Base-by-base conservation (phyloP, 2,329 filamentous ascomycete species). In the Graphiopsis chlorocephala region DNA sequence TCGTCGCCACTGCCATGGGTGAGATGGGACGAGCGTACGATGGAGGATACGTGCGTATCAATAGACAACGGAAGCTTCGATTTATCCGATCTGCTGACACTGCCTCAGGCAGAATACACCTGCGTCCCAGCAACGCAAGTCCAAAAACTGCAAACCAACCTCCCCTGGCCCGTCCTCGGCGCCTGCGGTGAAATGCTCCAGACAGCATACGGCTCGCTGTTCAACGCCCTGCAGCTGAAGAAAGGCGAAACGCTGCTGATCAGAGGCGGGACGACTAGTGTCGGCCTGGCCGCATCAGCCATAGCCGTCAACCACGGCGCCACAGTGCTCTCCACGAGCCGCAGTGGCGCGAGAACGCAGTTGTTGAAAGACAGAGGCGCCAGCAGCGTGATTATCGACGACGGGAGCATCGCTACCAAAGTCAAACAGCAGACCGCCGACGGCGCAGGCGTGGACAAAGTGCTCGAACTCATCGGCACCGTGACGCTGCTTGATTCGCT, bases 161-260 rank as follows among this genome's bases (percentile, higher is more conserved):
- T 82, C 5, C 68, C 72, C 0, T 83, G 81, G 81, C 74, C 77
- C 29, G 71, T 76, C 2, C 66, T 84, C 1, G 82, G 80, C 5
- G 81, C 82, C 0, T 72, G 82, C 61, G 81, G 81, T 2, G 82
- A 83, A 71, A 84, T 84, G 81, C 65, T 84, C 65, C 81, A 83
- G 72, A 84, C 82, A 2, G 78, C 82, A 1, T 83, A 78, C 70
- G 82, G 82, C 0, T 75, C 75, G 7, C 65, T 84, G 42, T 77
- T 78, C n/a, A 73, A 71, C 53, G 71, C 74, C 4, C 68, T 84
- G 55, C 70, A 74, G 50, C 60, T 83, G 23, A 62, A 75, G 55
- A 70, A 73, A 12, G 78, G 76, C 0, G 80, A 84, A 12, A 76
- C 73, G 15, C 64, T 84, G 60, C 72, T 84, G n/a, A 74, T 84